A percentile compares a stretch with the other conserved stretches of the same genome.
Evolutionary conservation across 2,329 filamentous ascomycete species (phyloP).

Genomic region (Colletotrichum costaricense): DNA sequence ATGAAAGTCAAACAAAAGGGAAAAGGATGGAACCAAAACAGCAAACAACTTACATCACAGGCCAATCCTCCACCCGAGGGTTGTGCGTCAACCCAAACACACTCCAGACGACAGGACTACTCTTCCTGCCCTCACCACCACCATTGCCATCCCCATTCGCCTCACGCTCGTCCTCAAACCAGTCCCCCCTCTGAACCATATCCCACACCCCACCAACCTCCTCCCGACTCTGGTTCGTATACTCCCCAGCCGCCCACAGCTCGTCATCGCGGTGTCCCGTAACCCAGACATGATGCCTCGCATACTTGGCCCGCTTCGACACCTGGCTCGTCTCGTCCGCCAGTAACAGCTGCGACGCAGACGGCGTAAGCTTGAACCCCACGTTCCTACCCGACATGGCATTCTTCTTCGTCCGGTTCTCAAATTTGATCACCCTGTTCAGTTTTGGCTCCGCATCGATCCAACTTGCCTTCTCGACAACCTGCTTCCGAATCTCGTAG

Average conservation of each 20-base stretch:
- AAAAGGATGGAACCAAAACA: neutral
- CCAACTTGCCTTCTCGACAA: constrained; percentile 57
- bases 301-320: constrained; percentile 56
- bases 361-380: constrained; percentile 60
- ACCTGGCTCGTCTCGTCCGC: constrained; percentile 57
- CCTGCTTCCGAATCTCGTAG: constrained; percentile 64
- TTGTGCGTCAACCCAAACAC: constrained; percentile 62
- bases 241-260: constrained; percentile 62
- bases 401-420: constrained; percentile 59
- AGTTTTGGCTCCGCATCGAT: constrained; percentile 64
- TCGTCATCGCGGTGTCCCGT: constrained; percentile 62
- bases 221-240: constrained; percentile 59
- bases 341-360: constrained; percentile 58
- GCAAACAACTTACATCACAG: constrained; percentile 57
- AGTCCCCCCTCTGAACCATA: constrained; percentile 59
- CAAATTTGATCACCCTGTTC: constrained; percentile 62
- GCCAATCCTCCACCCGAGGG: constrained; percentile 61
- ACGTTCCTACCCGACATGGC: constrained; percentile 59
- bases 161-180: constrained; percentile 47
- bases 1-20: neutral
- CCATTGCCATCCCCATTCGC: constrained; percentile 11
- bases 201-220: constrained; percentile 57
- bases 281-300: constrained; percentile 60
- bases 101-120: constrained; percentile 56
- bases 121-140: constrained; percentile 37